phyloP scores from a whole-genome alignment of 2,329 filamentous ascomycete genomes.

The Lecanicillium sp. region DNA sequence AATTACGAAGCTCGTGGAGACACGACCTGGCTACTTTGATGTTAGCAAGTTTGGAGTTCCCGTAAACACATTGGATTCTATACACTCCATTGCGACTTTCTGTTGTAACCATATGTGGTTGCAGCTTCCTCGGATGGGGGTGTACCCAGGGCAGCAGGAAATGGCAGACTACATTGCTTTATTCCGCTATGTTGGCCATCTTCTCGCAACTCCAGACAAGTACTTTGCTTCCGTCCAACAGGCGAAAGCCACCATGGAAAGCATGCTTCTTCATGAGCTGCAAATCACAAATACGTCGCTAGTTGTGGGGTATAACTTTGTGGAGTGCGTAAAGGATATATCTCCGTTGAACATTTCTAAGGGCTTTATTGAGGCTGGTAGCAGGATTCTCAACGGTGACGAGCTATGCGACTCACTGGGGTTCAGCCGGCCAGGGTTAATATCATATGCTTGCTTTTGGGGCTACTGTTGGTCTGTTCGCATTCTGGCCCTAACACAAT shows the following conservation, averaged over 20 bases:
- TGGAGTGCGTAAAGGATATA: conserved; percentile 26
- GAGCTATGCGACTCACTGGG: conserved; percentile 16
- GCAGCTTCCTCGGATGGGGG: conserved; percentile 54
- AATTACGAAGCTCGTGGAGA: conserved; percentile 47
- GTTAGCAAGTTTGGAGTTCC: conserved; percentile 50
- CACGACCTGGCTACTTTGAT: conserved; percentile 51
- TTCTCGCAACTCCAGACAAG: conserved; percentile 19
- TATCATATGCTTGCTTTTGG: background rate
- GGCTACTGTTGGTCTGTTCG: background rate
- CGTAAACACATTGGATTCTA: conserved; percentile 56
- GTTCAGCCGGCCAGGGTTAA: background rate
- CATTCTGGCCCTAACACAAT: background rate
- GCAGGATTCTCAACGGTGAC: conserved; percentile 28
- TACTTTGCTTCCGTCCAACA: conserved; percentile 15
- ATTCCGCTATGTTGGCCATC: conserved; percentile 27
- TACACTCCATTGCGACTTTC: conserved; percentile 56
- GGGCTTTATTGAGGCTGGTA: conserved; percentile 26
- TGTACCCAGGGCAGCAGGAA: conserved; percentile 49
- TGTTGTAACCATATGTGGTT: conserved; percentile 54
- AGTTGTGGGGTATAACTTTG: conserved; percentile 28
- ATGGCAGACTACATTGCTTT: conserved; percentile 55
- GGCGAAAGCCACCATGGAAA: conserved; percentile 25
- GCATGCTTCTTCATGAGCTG: conserved; percentile 24
- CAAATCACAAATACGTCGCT: conserved; percentile 23
- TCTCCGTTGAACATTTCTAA: conserved; percentile 26